A percentile compares a stretch with the other conserved stretches of the same genome.
These are phyloP conservation scores for Solanum pennellii DNA, from an alignment of 257 asterid species.

Conservation along the genomic window DNA sequence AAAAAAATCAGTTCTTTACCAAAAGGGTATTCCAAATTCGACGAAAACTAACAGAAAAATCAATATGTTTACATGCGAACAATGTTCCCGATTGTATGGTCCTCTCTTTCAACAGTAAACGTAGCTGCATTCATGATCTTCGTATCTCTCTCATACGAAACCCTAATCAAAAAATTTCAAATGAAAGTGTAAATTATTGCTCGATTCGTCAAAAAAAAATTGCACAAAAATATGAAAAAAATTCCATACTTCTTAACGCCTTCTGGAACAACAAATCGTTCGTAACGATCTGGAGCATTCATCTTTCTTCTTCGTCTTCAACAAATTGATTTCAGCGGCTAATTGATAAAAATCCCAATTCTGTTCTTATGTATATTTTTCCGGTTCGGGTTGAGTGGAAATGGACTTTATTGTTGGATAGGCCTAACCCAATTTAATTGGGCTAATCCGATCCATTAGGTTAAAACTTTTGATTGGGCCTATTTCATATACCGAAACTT, in stretches of 20 bases:
- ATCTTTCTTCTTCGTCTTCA: not conserved
- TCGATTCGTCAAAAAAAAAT: not conserved
- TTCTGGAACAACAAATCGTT: slow-evolving; percentile 89
- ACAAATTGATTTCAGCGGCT: not conserved
- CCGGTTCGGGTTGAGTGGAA: not conserved
- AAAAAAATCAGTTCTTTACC: not conserved
- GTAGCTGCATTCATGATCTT: slow-evolving; percentile 92
- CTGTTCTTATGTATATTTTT: not conserved
- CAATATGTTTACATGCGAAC: slow-evolving; percentile 52
- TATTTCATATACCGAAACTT: too few relatives aligned
- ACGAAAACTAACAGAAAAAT: not conserved
- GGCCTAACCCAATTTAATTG: not conserved
- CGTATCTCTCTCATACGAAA: slow-evolving; percentile 91
- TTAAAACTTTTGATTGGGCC: not conserved
- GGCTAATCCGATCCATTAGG: not conserved
- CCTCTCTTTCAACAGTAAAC: slow-evolving; percentile 85
- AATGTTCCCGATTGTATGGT: slow-evolving; percentile 87
- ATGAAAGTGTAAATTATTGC: not conserved
- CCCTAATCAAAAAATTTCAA: slow-evolving; percentile 23
- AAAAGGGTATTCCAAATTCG: not conserved
- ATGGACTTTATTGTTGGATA: not conserved
- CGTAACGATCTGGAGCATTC: slow-evolving; percentile 74
- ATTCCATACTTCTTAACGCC: slow-evolving; percentile 58
- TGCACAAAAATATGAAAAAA: not conserved
- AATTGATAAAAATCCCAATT: not conserved